phyloP scores from a whole-genome alignment of 768 basidiomycete species.

The Termitomyces sp. region DNA sequence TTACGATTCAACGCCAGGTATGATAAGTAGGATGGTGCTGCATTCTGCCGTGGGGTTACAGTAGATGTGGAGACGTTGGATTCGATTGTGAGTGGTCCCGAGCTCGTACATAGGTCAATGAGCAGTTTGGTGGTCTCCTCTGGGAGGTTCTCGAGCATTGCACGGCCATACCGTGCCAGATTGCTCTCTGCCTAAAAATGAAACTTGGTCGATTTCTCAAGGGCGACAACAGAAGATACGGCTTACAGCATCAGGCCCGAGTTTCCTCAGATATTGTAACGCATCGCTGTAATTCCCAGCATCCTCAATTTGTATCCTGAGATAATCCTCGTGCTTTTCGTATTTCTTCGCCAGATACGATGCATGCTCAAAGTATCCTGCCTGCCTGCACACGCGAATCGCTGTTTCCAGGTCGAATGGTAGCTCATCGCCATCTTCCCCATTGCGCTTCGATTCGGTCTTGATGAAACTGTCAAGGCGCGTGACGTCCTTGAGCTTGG shows the following conservation, averaged over 20 bases:
- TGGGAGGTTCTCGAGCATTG: constrained; percentile 76
- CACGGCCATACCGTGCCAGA: constrained; percentile 82
- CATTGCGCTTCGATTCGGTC: constrained; percentile 61
- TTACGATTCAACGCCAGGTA: constrained; percentile 72
- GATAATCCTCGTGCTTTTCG: constrained; percentile 86
- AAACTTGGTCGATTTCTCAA: neutral
- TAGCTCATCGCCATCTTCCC: constrained; percentile 55
- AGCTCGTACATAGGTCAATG: constrained; percentile 85
- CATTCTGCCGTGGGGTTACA: constrained; percentile 22
- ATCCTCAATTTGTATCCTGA: constrained; percentile 94
- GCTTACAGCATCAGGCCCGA: constrained; percentile 79
- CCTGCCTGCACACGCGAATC: constrained; percentile 93
- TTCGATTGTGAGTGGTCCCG: constrained; percentile 38
- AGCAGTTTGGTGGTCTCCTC: constrained; percentile 87
- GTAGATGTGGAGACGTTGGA: constrained; percentile 28
- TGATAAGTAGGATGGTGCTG: constrained; percentile 65
- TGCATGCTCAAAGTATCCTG: constrained; percentile 94
- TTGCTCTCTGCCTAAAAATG: constrained; percentile 71
- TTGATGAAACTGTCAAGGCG: constrained; percentile 91
- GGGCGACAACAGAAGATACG: constrained; percentile 10
- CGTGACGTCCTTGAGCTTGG: constrained; percentile 88
- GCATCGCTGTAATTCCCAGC: constrained; percentile 79
- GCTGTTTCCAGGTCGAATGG: constrained; percentile 98
- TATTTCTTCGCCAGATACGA: constrained; percentile 91
- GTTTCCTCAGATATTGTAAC: constrained; percentile 67